Percentiles rank a stretch among this genome's conserved stretches.
Evolutionary conservation across 2,329 filamentous ascomycete genomes (phyloP).

Genomic region (Hortaea werneckii): DNA sequence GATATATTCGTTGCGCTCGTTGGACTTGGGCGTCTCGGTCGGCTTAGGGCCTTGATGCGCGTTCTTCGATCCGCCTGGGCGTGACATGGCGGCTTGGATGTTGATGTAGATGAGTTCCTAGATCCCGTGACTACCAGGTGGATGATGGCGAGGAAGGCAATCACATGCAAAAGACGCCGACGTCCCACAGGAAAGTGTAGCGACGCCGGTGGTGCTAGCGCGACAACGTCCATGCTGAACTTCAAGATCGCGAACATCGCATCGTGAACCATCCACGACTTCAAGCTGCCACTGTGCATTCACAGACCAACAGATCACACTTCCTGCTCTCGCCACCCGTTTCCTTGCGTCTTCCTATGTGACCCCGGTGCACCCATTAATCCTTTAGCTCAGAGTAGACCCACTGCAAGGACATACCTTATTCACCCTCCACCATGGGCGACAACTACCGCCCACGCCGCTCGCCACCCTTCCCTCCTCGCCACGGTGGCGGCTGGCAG

Average conservation of each 20-base stretch:
- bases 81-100: slow-evolving; percentile 5
- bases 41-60: slow-evolving; percentile 46
- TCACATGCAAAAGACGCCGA: neutral
- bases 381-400: no score
- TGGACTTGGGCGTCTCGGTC: slow-evolving; percentile 59
- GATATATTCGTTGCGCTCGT: slow-evolving; percentile 96
- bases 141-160: no score
- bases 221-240: no score
- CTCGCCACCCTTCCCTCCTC: neutral
- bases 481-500: neutral
- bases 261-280: no score
- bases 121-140: no score
- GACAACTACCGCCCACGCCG: slow-evolving; percentile 1
- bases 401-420: no score
- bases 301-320: no score
- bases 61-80: slow-evolving; percentile 6
- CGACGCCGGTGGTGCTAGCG: neutral
- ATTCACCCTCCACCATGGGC: neutral
- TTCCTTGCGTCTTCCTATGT: no score
- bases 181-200: neutral
- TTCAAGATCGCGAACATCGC: no score
- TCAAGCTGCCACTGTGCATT: no score
- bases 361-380: no score
- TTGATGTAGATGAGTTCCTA: neutral
- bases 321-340: no score